Base-by-base conservation (phyloP, 1,284 basidiomycete genomes). In the Apiotrichum siamense region DNA sequence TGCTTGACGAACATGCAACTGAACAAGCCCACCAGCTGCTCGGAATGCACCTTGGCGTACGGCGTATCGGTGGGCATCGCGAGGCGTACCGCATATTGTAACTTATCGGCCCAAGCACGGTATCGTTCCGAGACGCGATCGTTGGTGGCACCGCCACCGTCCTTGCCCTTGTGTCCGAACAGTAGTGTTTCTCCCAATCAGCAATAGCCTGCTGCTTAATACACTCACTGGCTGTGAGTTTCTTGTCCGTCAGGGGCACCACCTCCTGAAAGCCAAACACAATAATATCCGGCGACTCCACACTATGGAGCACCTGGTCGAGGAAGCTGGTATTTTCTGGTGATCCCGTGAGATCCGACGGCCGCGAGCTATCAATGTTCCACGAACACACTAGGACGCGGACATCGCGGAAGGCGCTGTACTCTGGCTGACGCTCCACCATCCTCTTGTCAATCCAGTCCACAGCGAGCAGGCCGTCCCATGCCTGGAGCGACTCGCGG, bases 251-350 rank as follows among this genome's bases (percentile, higher is more conserved):
- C 12, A 98, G 80, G 67, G 97, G 91, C 56, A 98, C 88, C 35
- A 97, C 80, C 75, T 97, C 94, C 70, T 98, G 94, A 67, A 97
- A 86, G 1, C 92, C 92, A 67, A 97, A 96, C 2, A 84, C 82
- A 61, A 98, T 86, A 59, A 97, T 83, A 61, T 97, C 93, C 0
- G 93, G 89, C 9, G 77, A 72, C 21, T 85, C 81, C 24, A 85
- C 82, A 55, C 83, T 86, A 3, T 71, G 75, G 17, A 96, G 76
- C 5, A 82, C 82, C 36, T 89, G 80, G 17, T 80, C 77, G 11
- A 96, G 75, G 75, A 94, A 88, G 48, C 77, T 79, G 39, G 80
- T 69, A 64, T 90, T 93, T 25, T 81, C 82, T 1, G 77, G 63
- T 18, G 78, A 77, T 10, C 81, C 80, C 0, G 71, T 76, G 18